Evolutionary conservation across 306 rosid genomes (phyloP).

Genomic region (Acacia melanoxylon): DNA sequence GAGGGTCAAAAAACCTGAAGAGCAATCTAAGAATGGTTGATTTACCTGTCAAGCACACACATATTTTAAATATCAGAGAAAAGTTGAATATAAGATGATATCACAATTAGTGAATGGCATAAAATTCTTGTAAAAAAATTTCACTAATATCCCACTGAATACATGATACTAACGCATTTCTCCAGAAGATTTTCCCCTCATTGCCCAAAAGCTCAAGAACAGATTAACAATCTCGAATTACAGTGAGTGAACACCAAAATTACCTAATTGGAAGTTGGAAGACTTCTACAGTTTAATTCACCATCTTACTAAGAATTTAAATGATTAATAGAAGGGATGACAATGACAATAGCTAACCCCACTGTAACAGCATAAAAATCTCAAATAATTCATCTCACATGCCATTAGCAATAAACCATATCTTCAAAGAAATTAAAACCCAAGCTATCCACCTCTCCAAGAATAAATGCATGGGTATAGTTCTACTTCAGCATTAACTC

Average conservation of each 20-base stretch:
- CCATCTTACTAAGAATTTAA: neutral
- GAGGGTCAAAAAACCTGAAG: slow-evolving; percentile 90
- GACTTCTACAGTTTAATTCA: neutral
- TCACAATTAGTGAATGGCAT: neutral
- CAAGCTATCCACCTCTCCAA: neutral
- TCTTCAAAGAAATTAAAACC: neutral
- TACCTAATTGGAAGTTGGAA: neutral
- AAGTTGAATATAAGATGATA: slow-evolving; percentile 7
- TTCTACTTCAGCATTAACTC: neutral
- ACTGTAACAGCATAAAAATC: neutral
- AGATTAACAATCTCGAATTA: neutral
- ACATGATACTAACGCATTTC: neutral
- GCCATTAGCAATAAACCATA: neutral
- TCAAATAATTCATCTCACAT: neutral
- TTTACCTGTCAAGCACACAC: slow-evolving; percentile 74
- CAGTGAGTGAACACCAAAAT: neutral
- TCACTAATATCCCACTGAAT: neutral
- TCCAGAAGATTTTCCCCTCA: neutral
- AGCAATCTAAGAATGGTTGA: slow-evolving; percentile 92
- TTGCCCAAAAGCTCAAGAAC: neutral
- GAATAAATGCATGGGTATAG: neutral
- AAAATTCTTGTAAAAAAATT: neutral
- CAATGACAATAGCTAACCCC: neutral
- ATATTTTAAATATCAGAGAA: slow-evolving; percentile 38
- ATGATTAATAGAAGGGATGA: neutral